Base-by-base conservation (phyloP, 202 grass and related monocot genomes). In the Sporobolus alterniflorus region DNA sequence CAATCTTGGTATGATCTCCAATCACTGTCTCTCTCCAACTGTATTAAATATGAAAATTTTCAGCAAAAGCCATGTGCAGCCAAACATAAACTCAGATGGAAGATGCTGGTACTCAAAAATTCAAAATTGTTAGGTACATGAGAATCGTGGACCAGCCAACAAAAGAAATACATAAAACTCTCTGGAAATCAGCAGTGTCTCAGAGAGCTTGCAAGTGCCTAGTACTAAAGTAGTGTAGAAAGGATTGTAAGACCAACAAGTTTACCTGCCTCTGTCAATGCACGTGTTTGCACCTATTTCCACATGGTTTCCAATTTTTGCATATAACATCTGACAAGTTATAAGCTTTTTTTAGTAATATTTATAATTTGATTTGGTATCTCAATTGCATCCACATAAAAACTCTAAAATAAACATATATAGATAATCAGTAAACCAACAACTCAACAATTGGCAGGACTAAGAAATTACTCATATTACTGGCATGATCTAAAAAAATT, bases 211-310 rank as follows among this genome's bases (percentile, higher is more conserved):
- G 9, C 28, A 62, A 12, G 59, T 48, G 25, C 39, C 29, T 0
- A 47, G 18, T 41, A 64, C 54, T 25, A 25, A 52, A 52, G 50
- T 52, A 52, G 20, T n/a, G n/a, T 57, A 4, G 9, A 75, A 14
- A 67, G 17, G 13, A 24, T 30, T 57, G 43, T 22, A 57, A 47
- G 32, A 24, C 4, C 61, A 11, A 33, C 7, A 74, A n/a, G 24
- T 79, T 83, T n/a, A 97, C 96, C 96, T 98, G 67, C 92, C 92
- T 83, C 96, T 95, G 74, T 98, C 92, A 78, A 95, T 87, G 71
- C 96, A 98, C 75, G 96, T 92, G 64, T 93, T 98, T 88, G 92
- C 89, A 0, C 96, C 96, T 75, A 98, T 92, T 78, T 98, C 96
- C 76, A 95, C 96, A 80, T 91, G 86, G 76, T 95, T 46, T 18